Percentiles rank a stretch among this genome's conserved stretches.
Conservation (phyloP, 2,329 filamentous ascomycete species). For the Chrysoporthe deuterocubensis region DNA sequence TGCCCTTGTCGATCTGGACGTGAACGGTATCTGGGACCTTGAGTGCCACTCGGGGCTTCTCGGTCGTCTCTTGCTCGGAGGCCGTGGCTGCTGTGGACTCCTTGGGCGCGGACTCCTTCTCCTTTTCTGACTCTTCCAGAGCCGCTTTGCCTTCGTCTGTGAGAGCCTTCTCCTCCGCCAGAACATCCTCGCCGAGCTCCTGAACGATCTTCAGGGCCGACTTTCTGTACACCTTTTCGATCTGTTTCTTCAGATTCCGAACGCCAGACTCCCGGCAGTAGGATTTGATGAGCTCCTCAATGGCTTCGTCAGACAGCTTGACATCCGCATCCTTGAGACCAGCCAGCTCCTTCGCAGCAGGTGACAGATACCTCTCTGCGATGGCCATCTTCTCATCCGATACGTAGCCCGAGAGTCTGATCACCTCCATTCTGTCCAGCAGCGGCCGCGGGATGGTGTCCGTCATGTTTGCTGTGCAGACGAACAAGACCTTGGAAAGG, state of each 20-base stretch:
- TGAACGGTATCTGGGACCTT: conserved; percentile 87
- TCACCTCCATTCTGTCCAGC: conserved; percentile 96
- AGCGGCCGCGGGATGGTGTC: conserved; percentile 95
- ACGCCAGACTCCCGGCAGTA: conserved; percentile 98
- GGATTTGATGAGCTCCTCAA: conserved; percentile 96
- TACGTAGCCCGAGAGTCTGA: conserved; percentile 93
- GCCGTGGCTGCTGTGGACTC: conserved; percentile 35
- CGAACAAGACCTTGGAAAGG: conserved; percentile 95
- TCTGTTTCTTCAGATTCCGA: conserved; percentile 97
- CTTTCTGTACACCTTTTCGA: conserved; percentile 98
- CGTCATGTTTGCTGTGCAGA: conserved; percentile 98
- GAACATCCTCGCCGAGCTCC: conserved; percentile 82
- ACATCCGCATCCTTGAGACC: conserved; percentile 91
- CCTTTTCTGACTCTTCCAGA: conserved; percentile 71
- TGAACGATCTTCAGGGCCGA: conserved; percentile 96
- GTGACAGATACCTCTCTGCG: conserved; percentile 88
- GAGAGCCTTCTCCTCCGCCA: conserved; percentile 80
- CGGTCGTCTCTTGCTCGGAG: conserved; percentile 67
- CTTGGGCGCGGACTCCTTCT: conserved; percentile 48
- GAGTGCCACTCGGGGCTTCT: conserved; percentile 74
- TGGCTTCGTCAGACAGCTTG: conserved; percentile 81
- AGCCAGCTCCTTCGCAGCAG: conserved; percentile 90
- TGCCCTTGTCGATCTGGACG: conserved; percentile 83
- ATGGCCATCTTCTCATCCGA: conserved; percentile 99
- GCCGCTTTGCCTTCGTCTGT: conserved; percentile 86